Percentiles rank a stretch among this genome's conserved stretches.
Conservation (phyloP, 1,139 yeast species). For the Blastobotrys aristatus region DNA sequence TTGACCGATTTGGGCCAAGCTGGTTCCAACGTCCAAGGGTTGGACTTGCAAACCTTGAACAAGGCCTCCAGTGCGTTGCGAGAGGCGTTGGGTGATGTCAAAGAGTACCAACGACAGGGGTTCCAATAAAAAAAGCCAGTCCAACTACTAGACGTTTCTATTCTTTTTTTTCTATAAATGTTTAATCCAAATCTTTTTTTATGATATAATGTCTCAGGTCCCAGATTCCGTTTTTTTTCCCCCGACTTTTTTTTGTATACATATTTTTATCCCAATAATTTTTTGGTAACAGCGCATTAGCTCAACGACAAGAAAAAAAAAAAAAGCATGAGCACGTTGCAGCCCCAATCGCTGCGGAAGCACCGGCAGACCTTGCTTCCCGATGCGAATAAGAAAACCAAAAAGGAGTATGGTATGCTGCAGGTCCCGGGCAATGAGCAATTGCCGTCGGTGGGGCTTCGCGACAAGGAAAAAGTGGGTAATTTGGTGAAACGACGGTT, state of each 20-base stretch:
- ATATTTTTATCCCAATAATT: no score
- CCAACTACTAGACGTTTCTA: no score
- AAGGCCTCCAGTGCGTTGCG: not conserved
- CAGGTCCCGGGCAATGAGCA: slow-evolving; percentile 20
- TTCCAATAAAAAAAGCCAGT: no score
- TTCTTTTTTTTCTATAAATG: no score
- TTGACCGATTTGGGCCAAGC: not conserved
- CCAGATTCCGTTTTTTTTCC: no score
- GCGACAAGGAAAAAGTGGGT: slow-evolving; percentile 27
- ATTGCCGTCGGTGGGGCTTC: slow-evolving; percentile 23
- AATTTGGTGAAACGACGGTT: slow-evolving; percentile 27
- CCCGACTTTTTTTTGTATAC: no score
- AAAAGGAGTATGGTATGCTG: slow-evolving; percentile 22
- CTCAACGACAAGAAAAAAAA: no score
- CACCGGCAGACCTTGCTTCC: slow-evolving; percentile 31
- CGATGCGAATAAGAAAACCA: slow-evolving; percentile 13
- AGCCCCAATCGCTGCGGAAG: slow-evolving; percentile 30
- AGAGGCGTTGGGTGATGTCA: not conserved
- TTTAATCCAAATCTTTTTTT: no score
- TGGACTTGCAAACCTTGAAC: not conserved
- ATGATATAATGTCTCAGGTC: no score
- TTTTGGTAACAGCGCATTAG: no score
- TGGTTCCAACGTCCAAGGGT: not conserved
- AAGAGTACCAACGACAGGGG: not conserved
- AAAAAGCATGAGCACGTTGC: not conserved